Base-by-base conservation (phyloP, 352 stramenopile genomes). In the Plasmopara muralis region DNA sequence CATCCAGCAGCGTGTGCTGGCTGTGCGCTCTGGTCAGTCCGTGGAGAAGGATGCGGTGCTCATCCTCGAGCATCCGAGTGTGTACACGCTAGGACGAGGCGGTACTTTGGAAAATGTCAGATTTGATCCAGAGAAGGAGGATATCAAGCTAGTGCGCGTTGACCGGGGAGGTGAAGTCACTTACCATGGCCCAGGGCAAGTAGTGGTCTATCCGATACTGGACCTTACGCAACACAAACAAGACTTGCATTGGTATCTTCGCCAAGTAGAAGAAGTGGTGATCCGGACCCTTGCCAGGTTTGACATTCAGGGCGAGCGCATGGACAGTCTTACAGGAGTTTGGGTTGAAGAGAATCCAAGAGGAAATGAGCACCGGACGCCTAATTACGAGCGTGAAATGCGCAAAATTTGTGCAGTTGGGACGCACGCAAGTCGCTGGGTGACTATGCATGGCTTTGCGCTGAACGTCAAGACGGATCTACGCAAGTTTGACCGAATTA, bases 121-220 rank as follows among this genome's bases (percentile, higher is more conserved):
- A 62, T 89, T 95, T 59, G 59, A 91, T 57, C 59, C 84, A 12
- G 39, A 73, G 20, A 66, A 68, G 9, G 74, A 90, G 34, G 61
- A 74, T 39, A 45, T 88, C 45, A 87, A 94, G 64, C 77, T 99
- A n/a, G 93, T 98, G 60, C 76, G 95, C 28, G 93, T 98, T n/a
- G 96, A 99, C 66, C 90, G 97, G n/a, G 97, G 97, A 20, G 97
- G 97, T 18, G 95, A 99, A 74, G 96, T 99, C 15, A 99, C 97
- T 9, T 99, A 96, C 72, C 97, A 99, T 62, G 96, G 96, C 5
- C 97, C 96, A 1, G 95, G 94, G 16, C 97, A 99, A 60, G 67
- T 99, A 9, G 95, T 99, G 0, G 85, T 96, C 29, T 99, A 99
- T 75, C 97, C 97, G 29, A 89, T 99, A 25, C 68, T 99, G 37